Percentiles rank a stretch among this genome's conserved stretches.
Conservation (phyloP, 495 filamentous ascomycete species). For the Rusavskia elegans region DNA sequence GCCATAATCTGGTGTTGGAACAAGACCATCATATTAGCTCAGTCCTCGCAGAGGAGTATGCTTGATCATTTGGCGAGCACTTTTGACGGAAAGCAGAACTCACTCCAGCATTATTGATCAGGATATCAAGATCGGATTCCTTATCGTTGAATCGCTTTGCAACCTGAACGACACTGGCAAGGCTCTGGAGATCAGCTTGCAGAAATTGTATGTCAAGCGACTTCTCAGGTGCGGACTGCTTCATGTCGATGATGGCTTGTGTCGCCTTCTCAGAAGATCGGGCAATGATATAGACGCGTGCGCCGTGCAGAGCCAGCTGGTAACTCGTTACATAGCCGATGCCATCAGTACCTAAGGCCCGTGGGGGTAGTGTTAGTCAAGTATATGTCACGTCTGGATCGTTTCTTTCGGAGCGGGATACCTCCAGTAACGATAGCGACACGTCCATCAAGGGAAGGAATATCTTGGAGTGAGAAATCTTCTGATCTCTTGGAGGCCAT, state of each 20-base stretch:
- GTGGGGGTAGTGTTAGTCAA: neutral
- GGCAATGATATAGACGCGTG: conserved; percentile 27
- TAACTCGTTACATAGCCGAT: conserved; percentile 22
- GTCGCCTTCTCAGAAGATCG: conserved; percentile 20
- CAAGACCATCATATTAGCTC: neutral
- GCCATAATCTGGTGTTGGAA: conserved; percentile 27
- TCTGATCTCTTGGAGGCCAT: too few relatives aligned
- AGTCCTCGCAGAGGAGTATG: neutral
- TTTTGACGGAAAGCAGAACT: neutral
- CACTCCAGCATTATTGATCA: conserved; percentile 44
- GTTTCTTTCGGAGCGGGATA: neutral
- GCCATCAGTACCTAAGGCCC: neutral
- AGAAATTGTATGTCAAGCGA: conserved; percentile 19
- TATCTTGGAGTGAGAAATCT: neutral
- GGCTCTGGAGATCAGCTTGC: conserved; percentile 25
- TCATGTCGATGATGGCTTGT: conserved; percentile 22
- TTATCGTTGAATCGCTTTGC: conserved; percentile 12
- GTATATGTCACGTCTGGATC: too few relatives aligned
- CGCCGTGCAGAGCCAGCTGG: conserved; percentile 23
- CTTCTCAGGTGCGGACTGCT: conserved; percentile 16
- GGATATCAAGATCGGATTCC: conserved; percentile 25
- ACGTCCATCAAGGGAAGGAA: neutral
- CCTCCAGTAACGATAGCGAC: conserved; percentile 7
- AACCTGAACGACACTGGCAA: conserved; percentile 18
- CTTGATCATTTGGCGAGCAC: too few relatives aligned